Conservation (phyloP, 129 eudicot genomes). For the Pittosporum tobira region DNA sequence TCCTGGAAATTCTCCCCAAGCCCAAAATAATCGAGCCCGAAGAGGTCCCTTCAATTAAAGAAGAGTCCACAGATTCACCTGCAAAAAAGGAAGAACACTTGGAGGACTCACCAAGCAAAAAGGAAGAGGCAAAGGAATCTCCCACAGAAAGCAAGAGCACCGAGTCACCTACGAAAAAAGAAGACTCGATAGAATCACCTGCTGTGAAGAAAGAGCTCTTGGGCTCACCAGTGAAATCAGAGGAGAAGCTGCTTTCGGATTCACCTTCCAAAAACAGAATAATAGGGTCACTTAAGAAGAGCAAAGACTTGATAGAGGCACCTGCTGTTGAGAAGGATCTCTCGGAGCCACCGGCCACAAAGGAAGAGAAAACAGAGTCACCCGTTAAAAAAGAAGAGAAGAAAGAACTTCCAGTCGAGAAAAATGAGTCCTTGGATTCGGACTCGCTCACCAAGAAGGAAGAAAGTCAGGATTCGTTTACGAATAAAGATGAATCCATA, state of each 20-base stretch:
- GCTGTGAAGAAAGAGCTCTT: neutral
- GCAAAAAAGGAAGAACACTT: slow-evolving; percentile 16
- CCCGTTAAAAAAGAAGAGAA: slow-evolving; percentile 1
- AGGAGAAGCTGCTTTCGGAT: slow-evolving; percentile 7
- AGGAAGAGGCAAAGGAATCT: slow-evolving; percentile 11
- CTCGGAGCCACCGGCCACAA: neutral
- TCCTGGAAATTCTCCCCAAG: slow-evolving; percentile 30
- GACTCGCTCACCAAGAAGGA: neutral
- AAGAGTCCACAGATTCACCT: slow-evolving; percentile 18
- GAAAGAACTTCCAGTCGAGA: neutral
- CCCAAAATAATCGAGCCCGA: slow-evolving; percentile 9
- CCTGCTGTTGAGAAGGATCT: neutral
- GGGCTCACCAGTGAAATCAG: slow-evolving; percentile 15
- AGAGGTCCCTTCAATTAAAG: slow-evolving; percentile 9
- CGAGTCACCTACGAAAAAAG: slow-evolving; percentile 10
- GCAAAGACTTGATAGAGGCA: neutral
- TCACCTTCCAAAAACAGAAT: slow-evolving; percentile 1
- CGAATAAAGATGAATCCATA: neutral
- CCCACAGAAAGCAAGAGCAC: slow-evolving; percentile 10
- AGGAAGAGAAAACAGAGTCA: neutral
- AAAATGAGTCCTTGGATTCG: neutral
- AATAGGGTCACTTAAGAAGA: no score
- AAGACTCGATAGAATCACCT: neutral
- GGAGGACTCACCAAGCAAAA: slow-evolving; percentile 11
- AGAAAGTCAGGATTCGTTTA: slow-evolving; percentile 6